These are phyloP conservation scores for Podila minutissima DNA, from an alignment of 192 early-diverging fungal species.

Conservation along the genomic window DNA sequence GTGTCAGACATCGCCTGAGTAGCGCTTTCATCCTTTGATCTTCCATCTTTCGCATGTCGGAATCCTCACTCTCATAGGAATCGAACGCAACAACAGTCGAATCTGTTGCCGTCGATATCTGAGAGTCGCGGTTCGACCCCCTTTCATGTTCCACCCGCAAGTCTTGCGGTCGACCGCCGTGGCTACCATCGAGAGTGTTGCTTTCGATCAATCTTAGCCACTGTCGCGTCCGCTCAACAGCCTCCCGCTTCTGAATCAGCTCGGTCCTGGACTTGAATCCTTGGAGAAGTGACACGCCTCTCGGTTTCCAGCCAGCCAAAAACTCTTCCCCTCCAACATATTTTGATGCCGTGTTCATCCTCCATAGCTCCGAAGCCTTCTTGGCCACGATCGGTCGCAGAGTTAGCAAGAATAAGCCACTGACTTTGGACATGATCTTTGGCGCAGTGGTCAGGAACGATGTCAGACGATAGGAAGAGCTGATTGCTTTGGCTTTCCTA, in stretches of 20 bases:
- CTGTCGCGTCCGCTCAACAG: conserved; percentile 55
- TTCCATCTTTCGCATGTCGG: background rate
- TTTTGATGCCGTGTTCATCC: conserved; percentile 74
- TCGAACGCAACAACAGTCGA: conserved; percentile 2
- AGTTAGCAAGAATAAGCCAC: conserved; percentile 69
- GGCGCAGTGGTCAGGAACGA: conserved; percentile 30
- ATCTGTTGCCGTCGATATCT: conserved; percentile 10
- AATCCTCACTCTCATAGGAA: conserved; percentile 1
- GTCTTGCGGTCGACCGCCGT: background rate
- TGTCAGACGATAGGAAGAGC: conserved; percentile 23
- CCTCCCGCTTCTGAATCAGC: conserved; percentile 40
- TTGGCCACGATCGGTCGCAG: conserved; percentile 65
- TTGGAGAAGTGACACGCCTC: conserved; percentile 72
- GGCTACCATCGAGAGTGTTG: background rate
- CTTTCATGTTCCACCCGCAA: background rate
- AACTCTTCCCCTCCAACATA: conserved; percentile 81
- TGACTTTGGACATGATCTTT: conserved; percentile 53
- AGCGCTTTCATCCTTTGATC: background rate
- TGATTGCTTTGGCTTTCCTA: conserved; percentile 56
- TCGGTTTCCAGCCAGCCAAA: conserved; percentile 72
- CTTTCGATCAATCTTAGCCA: conserved; percentile 36
- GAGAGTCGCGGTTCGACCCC: background rate
- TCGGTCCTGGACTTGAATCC: conserved; percentile 60
- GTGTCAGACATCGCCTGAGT: background rate
- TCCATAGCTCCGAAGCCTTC: conserved; percentile 72